These are phyloP conservation scores for Saccharomyces kudriavzevii DNA, from an alignment of 805 yeast genomes.

Conservation along the genomic window DNA sequence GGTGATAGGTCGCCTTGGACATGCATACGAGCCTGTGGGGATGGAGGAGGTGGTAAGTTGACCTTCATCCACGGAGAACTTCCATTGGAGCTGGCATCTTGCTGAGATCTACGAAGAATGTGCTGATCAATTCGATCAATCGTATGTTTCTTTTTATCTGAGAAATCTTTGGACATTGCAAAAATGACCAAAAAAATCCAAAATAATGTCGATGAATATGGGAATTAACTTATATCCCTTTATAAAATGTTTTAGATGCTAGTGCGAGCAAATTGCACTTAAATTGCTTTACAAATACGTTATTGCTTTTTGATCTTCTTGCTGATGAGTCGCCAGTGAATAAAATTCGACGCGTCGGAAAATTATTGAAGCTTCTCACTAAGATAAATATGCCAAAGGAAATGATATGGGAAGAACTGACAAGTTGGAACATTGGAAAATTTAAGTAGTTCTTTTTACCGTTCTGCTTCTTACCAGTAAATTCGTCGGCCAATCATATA, in stretches of 20 bases:
- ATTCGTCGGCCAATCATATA: not conserved
- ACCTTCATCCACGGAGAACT: slow-evolving; percentile 4
- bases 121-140: not conserved
- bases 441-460: not conserved
- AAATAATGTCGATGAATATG: not conserved
- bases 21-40: not conserved
- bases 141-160: slow-evolving; percentile 43
- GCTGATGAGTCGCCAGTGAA: not conserved
- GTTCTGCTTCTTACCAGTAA: not conserved
- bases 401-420: not conserved
- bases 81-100: not conserved
- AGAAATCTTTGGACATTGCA: not conserved
- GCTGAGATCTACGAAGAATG: not conserved
- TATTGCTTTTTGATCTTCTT: not conserved
- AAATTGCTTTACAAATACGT: not conserved
- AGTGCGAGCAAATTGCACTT: not conserved
- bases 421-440: not conserved
- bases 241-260: not conserved
- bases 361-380: not conserved
- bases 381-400: not conserved
- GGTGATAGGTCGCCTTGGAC: slow-evolving; percentile 10
- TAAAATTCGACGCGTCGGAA: not conserved
- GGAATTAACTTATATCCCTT: not conserved
- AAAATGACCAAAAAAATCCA: not conserved
- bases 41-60: slow-evolving; percentile 5